Evolutionary conservation across 495 filamentous ascomycete genomes (phyloP).

Genomic region (Achaetomiella virescens): DNA sequence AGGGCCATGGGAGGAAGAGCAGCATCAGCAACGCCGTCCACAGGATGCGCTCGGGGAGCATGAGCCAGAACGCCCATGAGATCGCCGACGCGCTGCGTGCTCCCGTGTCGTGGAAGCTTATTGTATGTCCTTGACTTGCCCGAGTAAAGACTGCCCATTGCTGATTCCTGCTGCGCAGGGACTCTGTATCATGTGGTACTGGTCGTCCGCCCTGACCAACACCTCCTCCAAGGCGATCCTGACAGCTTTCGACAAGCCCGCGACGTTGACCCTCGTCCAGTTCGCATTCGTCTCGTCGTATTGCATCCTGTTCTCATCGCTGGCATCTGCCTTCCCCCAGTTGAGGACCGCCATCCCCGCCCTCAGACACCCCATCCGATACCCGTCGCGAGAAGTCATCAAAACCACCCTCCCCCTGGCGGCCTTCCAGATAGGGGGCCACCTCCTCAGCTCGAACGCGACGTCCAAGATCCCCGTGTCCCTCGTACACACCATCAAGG

Average conservation of each 20-base stretch:
- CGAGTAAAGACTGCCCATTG: not conserved
- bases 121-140: conserved; percentile 26
- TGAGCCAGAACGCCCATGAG: conserved; percentile 89
- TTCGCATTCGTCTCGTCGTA: conserved; percentile 88
- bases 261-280: conserved; percentile 91
- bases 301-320: conserved; percentile 71
- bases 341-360: conserved; percentile 66
- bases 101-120: conserved; percentile 71
- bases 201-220: conserved; percentile 90
- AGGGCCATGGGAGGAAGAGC: conserved; percentile 62
- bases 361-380: conserved; percentile 72
- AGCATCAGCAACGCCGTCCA: conserved; percentile 80
- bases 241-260: conserved; percentile 83
- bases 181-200: conserved; percentile 86
- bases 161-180: conserved; percentile 45
- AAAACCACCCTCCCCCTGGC: conserved; percentile 82
- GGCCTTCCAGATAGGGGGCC: conserved; percentile 86
- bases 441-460: conserved; percentile 87
- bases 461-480: conserved; percentile 93
- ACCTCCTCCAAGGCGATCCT: conserved; percentile 97
- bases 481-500: conserved; percentile 97
- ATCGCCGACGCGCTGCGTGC: conserved; percentile 85
- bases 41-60: conserved; percentile 72
- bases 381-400: conserved; percentile 78
- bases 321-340: conserved; percentile 61